Evolutionary conservation across 352 stramenopile species (phyloP), one percentile per base, ranked within the genome.

Genomic region (Globisporangium carolinianum): DNA sequence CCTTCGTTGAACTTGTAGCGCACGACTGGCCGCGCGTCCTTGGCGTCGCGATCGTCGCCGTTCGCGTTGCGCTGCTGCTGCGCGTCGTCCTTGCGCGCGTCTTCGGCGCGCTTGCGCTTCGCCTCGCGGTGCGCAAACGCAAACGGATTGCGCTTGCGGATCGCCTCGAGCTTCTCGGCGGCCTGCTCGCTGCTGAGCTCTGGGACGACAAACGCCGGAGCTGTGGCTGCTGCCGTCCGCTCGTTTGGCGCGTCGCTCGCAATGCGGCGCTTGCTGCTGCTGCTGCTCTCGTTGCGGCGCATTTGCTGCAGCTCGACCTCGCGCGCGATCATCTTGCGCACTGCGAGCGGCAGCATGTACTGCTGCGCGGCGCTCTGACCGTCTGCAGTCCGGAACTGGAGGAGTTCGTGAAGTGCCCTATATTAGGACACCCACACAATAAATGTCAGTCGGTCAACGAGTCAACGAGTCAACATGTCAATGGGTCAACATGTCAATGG

Each of bases 1-100:
- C 89, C 89, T 73, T 96, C 85, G 53, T 97, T 94, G 58, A 91
- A 96, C 62, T 93, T 91, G 71, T 89, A 97, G 36, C 77, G 79
- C 56, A 97, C 79, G 35, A 71, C 62, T 2, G 67, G 62, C n/a
- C 82, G 67, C 10, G 57, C 43, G 47, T 73, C 58, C 3, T 32
- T 32, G 24, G 24, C 24, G 24, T 32, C 24, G 2, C 24, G 24
- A 32, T 3, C 24, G 24, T 32, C 24, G 11, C 38, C 57, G 39
- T 54, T 43, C 38, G 39, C 63, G 36, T 53, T 42, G 42, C 45
- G 63, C 36, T 58, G 58, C 17, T 35, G 38, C 7, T 63, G 55
- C 42, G 42, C 17, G 57, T 58, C 17, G 57, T 57, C 47, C 74
- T 62, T 17, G 73, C 63, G 53, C 74, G 64, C 43, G 42, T 75